Percentiles rank a stretch among this genome's conserved stretches.
phyloP scores from a whole-genome alignment of 1,284 basidiomycete species.

The Fistulinella cinereoalba region DNA sequence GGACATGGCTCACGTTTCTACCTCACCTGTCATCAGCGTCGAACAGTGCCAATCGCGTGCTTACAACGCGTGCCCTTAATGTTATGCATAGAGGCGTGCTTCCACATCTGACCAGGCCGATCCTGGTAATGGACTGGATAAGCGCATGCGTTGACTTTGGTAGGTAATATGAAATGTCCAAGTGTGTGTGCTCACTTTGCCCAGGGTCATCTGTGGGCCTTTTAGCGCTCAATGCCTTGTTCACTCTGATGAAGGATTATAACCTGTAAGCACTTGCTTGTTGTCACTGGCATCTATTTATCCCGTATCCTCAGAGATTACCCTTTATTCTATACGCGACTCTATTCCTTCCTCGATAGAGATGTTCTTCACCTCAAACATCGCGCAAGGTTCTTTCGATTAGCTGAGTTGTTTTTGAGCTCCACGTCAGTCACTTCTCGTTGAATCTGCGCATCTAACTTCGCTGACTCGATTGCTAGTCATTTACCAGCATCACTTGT shows the following conservation, averaged over 20 bases:
- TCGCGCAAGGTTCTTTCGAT: constrained; percentile 91
- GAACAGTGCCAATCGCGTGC: constrained; percentile 42
- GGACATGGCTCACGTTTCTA: constrained; percentile 73
- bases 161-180: constrained; percentile 29
- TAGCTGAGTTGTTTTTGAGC: constrained; percentile 86
- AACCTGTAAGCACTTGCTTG: constrained; percentile 68
- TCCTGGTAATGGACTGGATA: constrained; percentile 94
- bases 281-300: constrained; percentile 1
- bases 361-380: constrained; percentile 91
- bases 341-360: constrained; percentile 87
- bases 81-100: constrained; percentile 83
- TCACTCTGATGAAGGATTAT: constrained; percentile 88
- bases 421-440: constrained; percentile 65
- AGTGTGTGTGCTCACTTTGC: constrained; percentile 1
- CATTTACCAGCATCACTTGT: constrained; percentile 87
- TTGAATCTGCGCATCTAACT: background rate
- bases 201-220: constrained; percentile 87
- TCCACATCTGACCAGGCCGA: constrained; percentile 77
- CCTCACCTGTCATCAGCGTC: constrained; percentile 49
- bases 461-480: constrained; percentile 39
- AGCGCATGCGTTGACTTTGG: constrained; percentile 84
- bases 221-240: constrained; percentile 89
- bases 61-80: constrained; percentile 65
- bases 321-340: constrained; percentile 91
- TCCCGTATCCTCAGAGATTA: constrained; percentile 66